Evolutionary conservation across 2,329 filamentous ascomycete species (phyloP).

Genomic region (Endoconidiophora laricicola): DNA sequence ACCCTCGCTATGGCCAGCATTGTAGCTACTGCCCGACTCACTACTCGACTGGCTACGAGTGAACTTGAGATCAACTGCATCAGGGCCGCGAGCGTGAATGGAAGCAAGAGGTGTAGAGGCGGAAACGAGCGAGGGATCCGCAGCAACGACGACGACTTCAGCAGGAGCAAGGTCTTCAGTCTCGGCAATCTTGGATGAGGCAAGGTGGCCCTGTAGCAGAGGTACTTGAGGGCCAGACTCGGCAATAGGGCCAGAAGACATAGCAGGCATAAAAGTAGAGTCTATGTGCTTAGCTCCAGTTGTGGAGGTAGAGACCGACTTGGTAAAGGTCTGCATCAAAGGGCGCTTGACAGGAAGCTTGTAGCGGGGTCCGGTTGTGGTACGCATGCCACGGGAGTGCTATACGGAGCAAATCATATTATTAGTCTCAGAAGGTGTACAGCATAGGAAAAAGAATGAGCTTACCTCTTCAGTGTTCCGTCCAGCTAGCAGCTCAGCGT

Average conservation of each 20-base stretch:
- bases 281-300: conserved; percentile 28
- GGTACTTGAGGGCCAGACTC: conserved; percentile 25
- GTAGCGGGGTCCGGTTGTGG: conserved; percentile 31
- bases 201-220: conserved; percentile 38
- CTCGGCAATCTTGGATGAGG: conserved; percentile 27
- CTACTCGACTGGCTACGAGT: conserved; percentile 22
- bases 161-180: conserved; percentile 23
- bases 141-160: conserved; percentile 39
- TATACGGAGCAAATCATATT: conserved; percentile 6
- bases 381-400: conserved; percentile 26
- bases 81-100: conserved; percentile 40
- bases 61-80: conserved; percentile 39
- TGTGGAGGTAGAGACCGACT: conserved; percentile 27
- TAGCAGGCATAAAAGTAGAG: conserved; percentile 33
- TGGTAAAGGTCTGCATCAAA: conserved; percentile 47
- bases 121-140: conserved; percentile 35
- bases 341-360: conserved; percentile 24
- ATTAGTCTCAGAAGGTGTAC: not conserved
- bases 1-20: conserved; percentile 15
- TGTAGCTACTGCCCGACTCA: conserved; percentile 18
- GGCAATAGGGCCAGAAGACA: conserved; percentile 26
- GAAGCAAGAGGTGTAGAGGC: conserved; percentile 36
- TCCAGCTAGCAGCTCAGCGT: conserved; percentile 27
- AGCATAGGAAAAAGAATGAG: conserved; percentile 4
- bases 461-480: conserved; percentile 26